Evolutionary conservation across 352 stramenopile species (phyloP).

Genomic region (Globisporangium paroecandrum): DNA sequence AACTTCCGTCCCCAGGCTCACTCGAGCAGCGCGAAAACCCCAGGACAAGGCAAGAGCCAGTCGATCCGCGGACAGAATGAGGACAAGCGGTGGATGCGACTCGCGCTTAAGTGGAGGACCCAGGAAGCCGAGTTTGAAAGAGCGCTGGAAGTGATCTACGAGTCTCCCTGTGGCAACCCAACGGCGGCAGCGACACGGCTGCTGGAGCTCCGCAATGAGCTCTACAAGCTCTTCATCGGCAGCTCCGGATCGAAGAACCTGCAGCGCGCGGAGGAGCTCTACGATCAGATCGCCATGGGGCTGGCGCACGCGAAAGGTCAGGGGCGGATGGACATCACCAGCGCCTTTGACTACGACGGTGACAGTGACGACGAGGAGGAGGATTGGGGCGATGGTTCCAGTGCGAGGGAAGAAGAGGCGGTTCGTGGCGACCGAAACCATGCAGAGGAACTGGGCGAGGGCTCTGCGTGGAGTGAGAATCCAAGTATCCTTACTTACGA

Average conservation of each 20-base stretch:
- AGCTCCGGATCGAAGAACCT: constrained; percentile 10
- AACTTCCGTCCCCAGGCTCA: constrained; percentile 34
- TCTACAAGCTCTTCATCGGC: constrained; percentile 17
- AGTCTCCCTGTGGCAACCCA: constrained; percentile 5
- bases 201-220: constrained; percentile 17
- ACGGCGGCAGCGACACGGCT: constrained; percentile 1
- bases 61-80: constrained; percentile 31
- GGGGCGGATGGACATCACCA: neutral
- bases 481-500: no score
- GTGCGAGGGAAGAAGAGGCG: neutral
- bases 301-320: neutral
- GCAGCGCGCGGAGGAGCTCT: constrained; percentile 12
- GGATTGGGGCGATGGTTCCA: neutral
- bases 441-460: neutral
- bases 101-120: constrained; percentile 52
- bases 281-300: neutral
- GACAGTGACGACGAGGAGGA: neutral
- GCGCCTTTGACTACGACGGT: neutral
- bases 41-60: constrained; percentile 1
- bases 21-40: neutral
- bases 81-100: constrained; percentile 42
- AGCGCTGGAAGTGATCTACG: constrained; percentile 45
- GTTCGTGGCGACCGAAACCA: neutral
- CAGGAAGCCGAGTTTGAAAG: constrained; percentile 52
- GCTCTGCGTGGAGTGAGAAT: constrained; percentile 4